These are phyloP conservation scores for Eustoma russellianum DNA, from an alignment of 257 asterid genomes.

Conservation along the genomic window DNA sequence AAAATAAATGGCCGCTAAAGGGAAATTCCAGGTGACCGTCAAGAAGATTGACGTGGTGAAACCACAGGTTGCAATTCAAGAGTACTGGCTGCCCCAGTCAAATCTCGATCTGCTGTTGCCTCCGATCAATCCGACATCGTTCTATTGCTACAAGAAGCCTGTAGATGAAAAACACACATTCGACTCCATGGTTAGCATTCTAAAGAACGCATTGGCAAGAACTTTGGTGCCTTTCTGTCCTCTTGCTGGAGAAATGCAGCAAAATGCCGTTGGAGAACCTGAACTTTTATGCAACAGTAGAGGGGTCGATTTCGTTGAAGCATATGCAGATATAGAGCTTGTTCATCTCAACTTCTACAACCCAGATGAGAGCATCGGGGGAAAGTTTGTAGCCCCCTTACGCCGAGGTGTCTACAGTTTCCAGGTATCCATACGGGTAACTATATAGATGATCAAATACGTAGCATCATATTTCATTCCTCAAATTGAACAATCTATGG, in stretches of 20 bases:
- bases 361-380: constrained; percentile 29
- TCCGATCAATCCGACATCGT: constrained; percentile 39
- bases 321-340: constrained; percentile 35
- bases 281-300: constrained; percentile 52
- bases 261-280: constrained; percentile 42
- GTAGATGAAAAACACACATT: background rate
- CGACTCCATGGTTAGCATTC: constrained; percentile 15
- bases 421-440: constrained; percentile 25
- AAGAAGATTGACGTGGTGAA: constrained; percentile 42
- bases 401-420: constrained; percentile 37
- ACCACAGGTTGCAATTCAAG: constrained; percentile 35
- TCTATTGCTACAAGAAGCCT: constrained; percentile 33
- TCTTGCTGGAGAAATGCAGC: constrained; percentile 47
- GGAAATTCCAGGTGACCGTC: background rate
- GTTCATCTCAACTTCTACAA: constrained; percentile 23
- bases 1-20: no score
- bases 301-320: constrained; percentile 42
- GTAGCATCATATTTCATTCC: no score
- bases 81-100: constrained; percentile 46
- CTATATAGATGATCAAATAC: no score
- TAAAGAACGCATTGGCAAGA: constrained; percentile 34
- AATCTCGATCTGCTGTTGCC: constrained; percentile 56
- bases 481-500: no score
- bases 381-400: constrained; percentile 36
- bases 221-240: constrained; percentile 38